A percentile compares a stretch with the other conserved stretches of the same genome.
Evolutionary conservation across 2,329 filamentous ascomycete species (phyloP).

Genomic region (Xylariales sp.): DNA sequence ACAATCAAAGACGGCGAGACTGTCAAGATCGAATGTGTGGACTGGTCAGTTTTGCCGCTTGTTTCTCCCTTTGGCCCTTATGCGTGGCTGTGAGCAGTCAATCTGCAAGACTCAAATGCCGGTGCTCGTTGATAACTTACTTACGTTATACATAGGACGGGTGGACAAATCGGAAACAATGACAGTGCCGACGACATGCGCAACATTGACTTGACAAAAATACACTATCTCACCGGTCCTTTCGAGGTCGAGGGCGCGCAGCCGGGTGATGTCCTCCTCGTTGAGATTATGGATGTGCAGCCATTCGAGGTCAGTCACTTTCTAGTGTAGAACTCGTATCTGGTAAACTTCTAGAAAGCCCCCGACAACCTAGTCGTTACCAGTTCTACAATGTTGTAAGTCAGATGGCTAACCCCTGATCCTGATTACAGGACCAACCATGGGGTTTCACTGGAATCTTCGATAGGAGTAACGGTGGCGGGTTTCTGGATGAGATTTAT

Average conservation of each 20-base stretch:
- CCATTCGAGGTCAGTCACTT: slow-evolving; percentile 56
- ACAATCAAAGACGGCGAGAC: slow-evolving; percentile 78
- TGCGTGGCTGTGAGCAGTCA: too few species aligned
- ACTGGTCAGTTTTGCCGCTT: too few species aligned
- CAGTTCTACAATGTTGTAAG: background rate
- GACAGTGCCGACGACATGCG: slow-evolving; percentile 85
- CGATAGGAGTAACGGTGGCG: slow-evolving; percentile 74
- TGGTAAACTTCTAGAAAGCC: too few species aligned
- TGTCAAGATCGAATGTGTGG: slow-evolving; percentile 89
- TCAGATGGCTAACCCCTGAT: background rate
- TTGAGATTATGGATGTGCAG: slow-evolving; percentile 92
- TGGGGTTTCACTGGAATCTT: slow-evolving; percentile 92
- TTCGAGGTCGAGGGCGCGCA: slow-evolving; percentile 82
- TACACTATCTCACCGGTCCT: slow-evolving; percentile 86
- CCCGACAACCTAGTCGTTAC: too few species aligned
- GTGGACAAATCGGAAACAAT: slow-evolving; percentile 82
- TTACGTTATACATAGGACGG: slow-evolving; percentile 48
- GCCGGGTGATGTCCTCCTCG: slow-evolving; percentile 77
- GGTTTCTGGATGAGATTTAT: slow-evolving; percentile 84
- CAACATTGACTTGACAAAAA: slow-evolving; percentile 75
- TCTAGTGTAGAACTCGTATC: background rate
- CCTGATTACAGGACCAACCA: slow-evolving; percentile 6
- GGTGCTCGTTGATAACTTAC: background rate
- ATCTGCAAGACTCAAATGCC: too few species aligned
- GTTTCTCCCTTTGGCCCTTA: too few species aligned